A percentile compares a stretch with the other conserved stretches of the same genome.
These are phyloP conservation scores for Mollisia scopiformis DNA, from an alignment of 2,329 filamentous ascomycete species.

Conservation along the genomic window DNA sequence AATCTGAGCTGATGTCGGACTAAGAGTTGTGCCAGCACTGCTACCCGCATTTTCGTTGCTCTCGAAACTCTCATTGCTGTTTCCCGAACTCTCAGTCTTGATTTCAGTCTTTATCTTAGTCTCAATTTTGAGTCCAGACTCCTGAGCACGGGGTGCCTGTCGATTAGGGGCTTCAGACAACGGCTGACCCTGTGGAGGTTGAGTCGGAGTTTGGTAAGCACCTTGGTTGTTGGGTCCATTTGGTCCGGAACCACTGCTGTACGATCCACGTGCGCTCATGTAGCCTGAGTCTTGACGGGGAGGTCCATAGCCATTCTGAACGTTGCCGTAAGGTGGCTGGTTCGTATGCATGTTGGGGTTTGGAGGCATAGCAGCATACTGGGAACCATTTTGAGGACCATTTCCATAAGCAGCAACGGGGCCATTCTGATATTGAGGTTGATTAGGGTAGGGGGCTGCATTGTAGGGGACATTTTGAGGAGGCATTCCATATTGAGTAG, in stretches of 20 bases:
- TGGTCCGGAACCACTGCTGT: conserved; percentile 26
- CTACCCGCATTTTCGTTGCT: conserved; percentile 4
- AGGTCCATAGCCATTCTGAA: conserved; percentile 12
- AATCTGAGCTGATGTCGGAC: conserved; percentile 33
- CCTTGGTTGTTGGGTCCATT: conserved; percentile 17
- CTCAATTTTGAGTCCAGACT: neutral
- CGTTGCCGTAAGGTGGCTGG: conserved; percentile 15
- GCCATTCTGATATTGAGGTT: conserved; percentile 5
- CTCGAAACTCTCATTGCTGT: neutral
- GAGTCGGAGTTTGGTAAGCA: neutral
- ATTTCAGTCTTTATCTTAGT: too few species aligned
- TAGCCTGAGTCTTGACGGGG: conserved; percentile 36
- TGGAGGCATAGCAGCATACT: neutral
- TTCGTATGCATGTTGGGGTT: conserved; percentile 5
- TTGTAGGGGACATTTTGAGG: conserved; percentile 13
- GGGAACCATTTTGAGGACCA: neutral
- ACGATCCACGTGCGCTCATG: conserved; percentile 31
- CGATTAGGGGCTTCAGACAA: neutral
- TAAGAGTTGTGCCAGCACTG: conserved; percentile 23
- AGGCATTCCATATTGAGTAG: conserved; percentile 18
- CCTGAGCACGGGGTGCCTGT: neutral
- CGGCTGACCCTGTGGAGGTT: conserved; percentile 5
- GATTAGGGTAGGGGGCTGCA: conserved; percentile 5
- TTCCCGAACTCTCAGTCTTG: neutral
- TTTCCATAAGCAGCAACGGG: neutral